phyloP scores from a whole-genome alignment of 1,284 basidiomycete species.

The Rhodotorula sp. region DNA sequence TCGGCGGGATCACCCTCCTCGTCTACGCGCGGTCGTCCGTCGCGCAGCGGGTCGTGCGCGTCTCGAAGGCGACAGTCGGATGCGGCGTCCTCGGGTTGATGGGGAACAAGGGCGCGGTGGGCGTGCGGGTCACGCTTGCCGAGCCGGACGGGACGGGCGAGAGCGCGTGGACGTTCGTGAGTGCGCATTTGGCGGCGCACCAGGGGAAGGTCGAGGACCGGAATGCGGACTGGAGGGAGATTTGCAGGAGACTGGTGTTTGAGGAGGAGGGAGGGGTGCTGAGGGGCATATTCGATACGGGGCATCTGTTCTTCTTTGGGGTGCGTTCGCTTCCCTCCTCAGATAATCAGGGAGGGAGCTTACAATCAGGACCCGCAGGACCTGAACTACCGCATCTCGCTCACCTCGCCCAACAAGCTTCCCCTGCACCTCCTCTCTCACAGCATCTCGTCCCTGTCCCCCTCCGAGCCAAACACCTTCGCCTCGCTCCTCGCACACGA shows the following conservation, averaged over 20 bases:
- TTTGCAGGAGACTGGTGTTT: slow-evolving; percentile 81
- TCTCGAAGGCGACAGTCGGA: slow-evolving; percentile 52
- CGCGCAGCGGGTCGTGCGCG: slow-evolving; percentile 63
- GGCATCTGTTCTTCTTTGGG: slow-evolving; percentile 57
- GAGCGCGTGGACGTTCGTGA: slow-evolving; percentile 72
- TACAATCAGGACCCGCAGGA: slow-evolving; percentile 72
- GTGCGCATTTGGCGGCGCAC: slow-evolving; percentile 85
- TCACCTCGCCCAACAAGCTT: slow-evolving; percentile 53
- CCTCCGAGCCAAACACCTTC: slow-evolving; percentile 10
- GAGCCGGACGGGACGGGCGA: slow-evolving; percentile 4
- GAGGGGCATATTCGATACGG: slow-evolving; percentile 73
- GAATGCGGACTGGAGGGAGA: slow-evolving; percentile 74
- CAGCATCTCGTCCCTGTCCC: slow-evolving; percentile 34
- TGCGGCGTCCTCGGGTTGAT: slow-evolving; percentile 57
- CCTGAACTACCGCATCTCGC: slow-evolving; percentile 79
- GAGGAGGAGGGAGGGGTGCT: slow-evolving; percentile 46
- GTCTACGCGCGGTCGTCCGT: slow-evolving; percentile 73
- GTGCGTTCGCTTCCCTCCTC: slow-evolving; percentile 35
- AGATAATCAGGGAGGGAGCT: not conserved
- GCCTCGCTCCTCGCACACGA: slow-evolving; percentile 69
- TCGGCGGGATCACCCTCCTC: slow-evolving; percentile 75
- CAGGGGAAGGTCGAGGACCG: slow-evolving; percentile 65
- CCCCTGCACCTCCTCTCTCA: slow-evolving; percentile 47
- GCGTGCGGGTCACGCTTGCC: slow-evolving; percentile 72
- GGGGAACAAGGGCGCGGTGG: slow-evolving; percentile 96